These are phyloP conservation scores for Pseudogymnoascus sp. DNA, from an alignment of 2,329 filamentous ascomycete species.

Conservation along the genomic window DNA sequence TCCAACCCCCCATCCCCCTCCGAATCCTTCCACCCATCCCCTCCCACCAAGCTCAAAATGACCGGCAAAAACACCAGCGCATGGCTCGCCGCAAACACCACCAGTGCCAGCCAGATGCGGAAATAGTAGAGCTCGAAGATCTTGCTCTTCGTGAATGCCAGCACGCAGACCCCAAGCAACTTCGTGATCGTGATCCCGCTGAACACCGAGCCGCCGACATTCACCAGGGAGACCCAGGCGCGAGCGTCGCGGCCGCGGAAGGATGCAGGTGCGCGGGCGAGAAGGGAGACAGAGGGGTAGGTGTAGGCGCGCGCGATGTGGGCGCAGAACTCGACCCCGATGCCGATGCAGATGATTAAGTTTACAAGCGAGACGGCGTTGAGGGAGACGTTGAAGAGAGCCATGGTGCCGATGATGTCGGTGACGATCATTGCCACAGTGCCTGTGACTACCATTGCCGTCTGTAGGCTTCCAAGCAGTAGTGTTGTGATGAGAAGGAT, in stretches of 20 bases:
- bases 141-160: slow-evolving; percentile 93
- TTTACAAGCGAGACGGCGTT: slow-evolving; percentile 96
- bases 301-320: slow-evolving; percentile 94
- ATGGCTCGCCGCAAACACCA: slow-evolving; percentile 80
- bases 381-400: slow-evolving; percentile 74
- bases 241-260: slow-evolving; percentile 77
- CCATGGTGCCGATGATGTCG: slow-evolving; percentile 94
- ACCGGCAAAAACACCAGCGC: slow-evolving; percentile 89
- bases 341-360: slow-evolving; percentile 92
- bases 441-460: slow-evolving; percentile 70
- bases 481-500: slow-evolving; percentile 73
- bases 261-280: slow-evolving; percentile 69
- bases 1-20: slow-evolving; percentile 83
- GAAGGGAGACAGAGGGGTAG: slow-evolving; percentile 74
- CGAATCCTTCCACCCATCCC: slow-evolving; percentile 71
- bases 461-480: slow-evolving; percentile 75
- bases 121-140: slow-evolving; percentile 99
- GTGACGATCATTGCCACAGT: slow-evolving; percentile 91
- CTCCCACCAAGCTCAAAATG: slow-evolving; percentile 74
- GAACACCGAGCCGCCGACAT: slow-evolving; percentile 90
- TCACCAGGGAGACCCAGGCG: slow-evolving; percentile 87
- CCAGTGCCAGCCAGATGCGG: slow-evolving; percentile 86
- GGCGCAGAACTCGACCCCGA: slow-evolving; percentile 93
- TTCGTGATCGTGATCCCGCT: slow-evolving; percentile 96
- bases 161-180: slow-evolving; percentile 78